Base-by-base conservation (phyloP, 2,329 filamentous ascomycete species). In the Xylaria sp. region DNA sequence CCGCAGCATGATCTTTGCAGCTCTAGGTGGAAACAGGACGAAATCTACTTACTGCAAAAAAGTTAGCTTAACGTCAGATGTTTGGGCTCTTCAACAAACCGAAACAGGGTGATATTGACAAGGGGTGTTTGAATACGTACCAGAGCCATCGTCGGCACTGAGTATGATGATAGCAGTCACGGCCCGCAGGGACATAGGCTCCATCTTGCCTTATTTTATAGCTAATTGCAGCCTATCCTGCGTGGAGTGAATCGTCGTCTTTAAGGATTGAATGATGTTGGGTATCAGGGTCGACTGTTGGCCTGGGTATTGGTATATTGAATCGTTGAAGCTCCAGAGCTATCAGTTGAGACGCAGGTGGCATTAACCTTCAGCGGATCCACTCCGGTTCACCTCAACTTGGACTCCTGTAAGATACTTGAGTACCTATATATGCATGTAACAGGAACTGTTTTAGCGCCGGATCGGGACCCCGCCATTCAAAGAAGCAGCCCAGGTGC, bases 61-160 rank as follows among this genome's bases (percentile, higher is more conserved):
- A 9, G 58, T 72, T 67, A 72, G 70, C 54, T 63, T n/a, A 15
- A 39, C 57, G 58, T 41, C 7, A 69, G 8, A 57, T 57, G 15
- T 60, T 15, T 39, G 8, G 39, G 15, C 39, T 62, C 37, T 52
- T 61, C 37, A 20, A 66, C 57, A 65, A 44, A 48, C 1, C 18
- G 39, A 37, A 28, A 32, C 18, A 9, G 51, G n/a, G 56, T 52
- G 41, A 46, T n/a, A 28, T 3, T 34, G 48, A 46, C 32, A 44
- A 52, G 41, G 56, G 20, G 51, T 48, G 18, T 41, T 48, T 62
- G 28, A n/a, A 55, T 65, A 70, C 70, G 46, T 68, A 72, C 70
- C 90, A 70, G 92, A 92, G 79, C 93, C 93, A 81, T 98, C 95
- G 83, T 97, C 94, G 70, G 91, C 91, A 78, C 91, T 90, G 80